Conservation (phyloP, 441 rosid species). For the Macaranga tanarius region DNA sequence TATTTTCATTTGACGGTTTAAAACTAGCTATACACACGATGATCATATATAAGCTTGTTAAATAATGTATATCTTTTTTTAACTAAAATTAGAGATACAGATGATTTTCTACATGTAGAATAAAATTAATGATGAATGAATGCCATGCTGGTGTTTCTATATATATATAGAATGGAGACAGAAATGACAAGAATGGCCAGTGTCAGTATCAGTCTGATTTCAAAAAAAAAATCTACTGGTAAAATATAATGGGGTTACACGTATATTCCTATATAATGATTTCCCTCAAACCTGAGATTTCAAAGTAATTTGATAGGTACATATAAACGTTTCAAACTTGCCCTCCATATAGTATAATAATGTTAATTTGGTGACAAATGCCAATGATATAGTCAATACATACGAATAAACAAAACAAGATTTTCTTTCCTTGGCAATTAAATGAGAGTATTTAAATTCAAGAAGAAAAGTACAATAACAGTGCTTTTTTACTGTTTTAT, state of each 20-base stretch:
- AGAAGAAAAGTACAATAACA: background rate
- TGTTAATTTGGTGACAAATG: background rate
- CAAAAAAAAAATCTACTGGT: no score
- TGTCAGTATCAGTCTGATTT: no score
- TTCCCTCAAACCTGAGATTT: no score
- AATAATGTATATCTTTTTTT: background rate
- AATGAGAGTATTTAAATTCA: background rate
- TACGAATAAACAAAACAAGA: background rate
- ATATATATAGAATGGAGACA: background rate
- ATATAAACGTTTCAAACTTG: conserved; percentile 27
- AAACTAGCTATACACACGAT: no score
- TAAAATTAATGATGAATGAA: background rate
- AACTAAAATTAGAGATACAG: background rate
- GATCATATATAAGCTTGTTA: background rate
- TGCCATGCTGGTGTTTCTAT: background rate
- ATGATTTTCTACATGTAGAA: background rate
- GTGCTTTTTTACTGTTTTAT: background rate
- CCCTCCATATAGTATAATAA: background rate
- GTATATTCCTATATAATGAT: no score
- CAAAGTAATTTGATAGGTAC: background rate
- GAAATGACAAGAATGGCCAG: no score
- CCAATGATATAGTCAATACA: background rate
- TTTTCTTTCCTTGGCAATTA: background rate
- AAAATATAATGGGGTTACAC: no score
- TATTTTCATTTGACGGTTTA: no score